Percentiles rank a stretch among this genome's conserved stretches.
These are phyloP conservation scores for Cyclotella atomus DNA, from an alignment of 108 stramenopile genomes.

Conservation along the genomic window DNA sequence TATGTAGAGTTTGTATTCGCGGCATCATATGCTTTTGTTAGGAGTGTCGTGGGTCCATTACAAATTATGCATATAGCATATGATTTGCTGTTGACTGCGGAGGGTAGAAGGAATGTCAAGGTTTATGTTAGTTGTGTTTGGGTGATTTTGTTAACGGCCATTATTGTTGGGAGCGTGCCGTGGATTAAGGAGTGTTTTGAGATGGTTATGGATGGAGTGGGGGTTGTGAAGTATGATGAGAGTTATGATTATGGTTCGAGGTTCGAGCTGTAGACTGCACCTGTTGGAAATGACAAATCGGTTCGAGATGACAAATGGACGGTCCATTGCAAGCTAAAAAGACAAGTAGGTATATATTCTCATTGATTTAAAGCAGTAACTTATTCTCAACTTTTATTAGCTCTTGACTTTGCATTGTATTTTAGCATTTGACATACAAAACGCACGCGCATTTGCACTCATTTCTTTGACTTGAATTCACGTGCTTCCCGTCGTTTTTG, in stretches of 20 bases:
- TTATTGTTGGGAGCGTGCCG: constrained; percentile 58
- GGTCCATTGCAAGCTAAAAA: no score
- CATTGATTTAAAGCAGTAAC: no score
- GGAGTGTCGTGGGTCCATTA: constrained; percentile 51
- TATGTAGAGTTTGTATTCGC: constrained; percentile 49
- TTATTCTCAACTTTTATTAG: no score
- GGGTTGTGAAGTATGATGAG: constrained; percentile 14
- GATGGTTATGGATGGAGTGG: constrained; percentile 24
- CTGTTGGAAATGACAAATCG: neutral
- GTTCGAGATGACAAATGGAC: no score
- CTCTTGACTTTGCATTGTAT: no score
- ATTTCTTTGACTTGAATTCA: neutral
- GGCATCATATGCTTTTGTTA: constrained; percentile 44
- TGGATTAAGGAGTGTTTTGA: constrained; percentile 41
- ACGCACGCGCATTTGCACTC: no score
- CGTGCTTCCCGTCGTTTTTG: constrained; percentile 55
- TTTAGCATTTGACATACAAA: no score
- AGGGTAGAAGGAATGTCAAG: constrained; percentile 55
- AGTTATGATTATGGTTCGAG: constrained; percentile 15
- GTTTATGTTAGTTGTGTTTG: constrained; percentile 50
- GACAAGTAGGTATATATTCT: no score
- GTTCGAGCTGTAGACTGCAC: constrained; percentile 6
- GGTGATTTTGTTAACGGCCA: constrained; percentile 61
- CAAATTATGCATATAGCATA: constrained; percentile 53
- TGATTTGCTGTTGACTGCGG: constrained; percentile 42